Conservation (phyloP, 768 basidiomycete species). For the Mycena filopes region DNA sequence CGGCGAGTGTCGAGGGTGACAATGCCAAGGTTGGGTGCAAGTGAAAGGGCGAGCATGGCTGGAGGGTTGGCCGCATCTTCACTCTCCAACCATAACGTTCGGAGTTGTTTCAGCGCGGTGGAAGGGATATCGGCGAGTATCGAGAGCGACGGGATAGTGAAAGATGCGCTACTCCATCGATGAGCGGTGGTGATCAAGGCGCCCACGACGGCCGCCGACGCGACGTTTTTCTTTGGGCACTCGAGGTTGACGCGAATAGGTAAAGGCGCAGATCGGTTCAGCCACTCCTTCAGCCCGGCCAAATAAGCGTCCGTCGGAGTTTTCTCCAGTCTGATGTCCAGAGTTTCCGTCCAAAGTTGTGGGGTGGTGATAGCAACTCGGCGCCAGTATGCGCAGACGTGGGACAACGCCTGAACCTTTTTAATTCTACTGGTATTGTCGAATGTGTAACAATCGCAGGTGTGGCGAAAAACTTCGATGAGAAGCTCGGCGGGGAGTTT, state of each 20-base stretch:
- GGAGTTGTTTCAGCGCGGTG: background rate
- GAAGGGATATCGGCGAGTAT: background rate
- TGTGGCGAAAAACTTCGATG: constrained; percentile 10
- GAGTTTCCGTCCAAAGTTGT: background rate
- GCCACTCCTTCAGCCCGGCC: constrained; percentile 2
- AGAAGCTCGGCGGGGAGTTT: constrained; percentile 25
- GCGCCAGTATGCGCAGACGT: constrained; percentile 25
- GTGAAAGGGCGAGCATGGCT: background rate
- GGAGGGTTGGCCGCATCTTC: background rate
- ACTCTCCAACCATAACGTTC: background rate
- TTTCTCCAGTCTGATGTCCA: background rate
- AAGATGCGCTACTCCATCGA: background rate
- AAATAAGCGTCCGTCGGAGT: background rate
- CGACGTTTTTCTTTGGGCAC: background rate
- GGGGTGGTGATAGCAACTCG: constrained; percentile 19
- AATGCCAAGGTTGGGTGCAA: background rate
- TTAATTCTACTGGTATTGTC: background rate
- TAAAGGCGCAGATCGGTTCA: constrained; percentile 18
- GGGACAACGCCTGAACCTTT: constrained; percentile 5
- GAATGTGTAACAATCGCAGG: background rate
- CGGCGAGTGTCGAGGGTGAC: background rate
- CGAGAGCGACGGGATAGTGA: background rate
- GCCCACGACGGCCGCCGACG: background rate
- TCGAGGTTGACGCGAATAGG: background rate
- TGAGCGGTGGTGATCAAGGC: background rate